These are phyloP conservation scores for Microsporum audouinii DNA, from an alignment of 2,329 filamentous ascomycete genomes.

Conservation along the genomic window DNA sequence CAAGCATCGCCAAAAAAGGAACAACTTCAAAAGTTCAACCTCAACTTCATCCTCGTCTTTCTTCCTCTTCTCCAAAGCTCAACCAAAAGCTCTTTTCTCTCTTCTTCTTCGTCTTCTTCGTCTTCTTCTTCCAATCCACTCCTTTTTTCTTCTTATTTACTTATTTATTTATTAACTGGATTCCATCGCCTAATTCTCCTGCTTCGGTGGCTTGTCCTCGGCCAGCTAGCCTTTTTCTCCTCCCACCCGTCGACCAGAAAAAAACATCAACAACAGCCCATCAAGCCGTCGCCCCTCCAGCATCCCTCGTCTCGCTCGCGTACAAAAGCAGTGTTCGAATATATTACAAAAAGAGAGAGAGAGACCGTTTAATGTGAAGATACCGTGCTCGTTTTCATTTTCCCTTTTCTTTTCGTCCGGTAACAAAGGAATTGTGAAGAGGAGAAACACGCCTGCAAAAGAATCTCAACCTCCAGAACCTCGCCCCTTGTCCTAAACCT, in stretches of 20 bases:
- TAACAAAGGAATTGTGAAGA: neutral
- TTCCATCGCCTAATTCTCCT: conserved; percentile 9
- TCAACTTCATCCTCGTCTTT: neutral
- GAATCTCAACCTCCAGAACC: neutral
- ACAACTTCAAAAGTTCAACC: neutral
- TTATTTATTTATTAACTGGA: conserved; percentile 14
- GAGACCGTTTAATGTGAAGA: conserved; percentile 6
- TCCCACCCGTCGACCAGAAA: neutral
- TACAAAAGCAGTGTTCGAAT: neutral
- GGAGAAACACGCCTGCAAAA: neutral
- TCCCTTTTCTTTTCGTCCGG: neutral
- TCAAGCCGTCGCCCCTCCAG: neutral
- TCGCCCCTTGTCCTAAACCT: neutral
- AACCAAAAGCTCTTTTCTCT: too few relatives aligned
- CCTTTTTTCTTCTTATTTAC: neutral
- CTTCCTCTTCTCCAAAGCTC: conserved; percentile 8
- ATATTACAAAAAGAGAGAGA: neutral
- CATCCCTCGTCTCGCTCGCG: neutral
- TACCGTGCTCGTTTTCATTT: neutral
- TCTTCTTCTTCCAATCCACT: conserved; percentile 18
- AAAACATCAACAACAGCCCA: neutral
- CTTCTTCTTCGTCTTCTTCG: conserved; percentile 20
- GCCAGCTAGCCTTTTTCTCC: neutral
- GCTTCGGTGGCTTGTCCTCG: neutral
- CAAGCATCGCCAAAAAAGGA: neutral